These are phyloP conservation scores for Mycena floridula DNA, from an alignment of 768 basidiomycete species.

Conservation along the genomic window DNA sequence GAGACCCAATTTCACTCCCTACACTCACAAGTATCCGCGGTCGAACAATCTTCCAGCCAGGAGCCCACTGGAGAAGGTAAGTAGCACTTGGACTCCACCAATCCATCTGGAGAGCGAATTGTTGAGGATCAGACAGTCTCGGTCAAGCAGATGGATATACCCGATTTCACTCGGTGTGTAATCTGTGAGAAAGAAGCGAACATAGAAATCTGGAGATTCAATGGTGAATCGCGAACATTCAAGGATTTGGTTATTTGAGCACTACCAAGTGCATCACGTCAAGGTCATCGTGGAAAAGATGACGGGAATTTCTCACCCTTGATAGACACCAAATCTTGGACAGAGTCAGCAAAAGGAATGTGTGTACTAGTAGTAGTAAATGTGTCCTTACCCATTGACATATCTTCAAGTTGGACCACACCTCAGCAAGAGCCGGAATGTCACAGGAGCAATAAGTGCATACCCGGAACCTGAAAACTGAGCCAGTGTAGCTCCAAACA, in stretches of 20 bases:
- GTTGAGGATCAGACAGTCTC: neutral
- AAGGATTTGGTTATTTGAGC: neutral
- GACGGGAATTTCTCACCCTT: neutral
- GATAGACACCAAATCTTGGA: neutral
- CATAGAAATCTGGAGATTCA: slow-evolving; percentile 11
- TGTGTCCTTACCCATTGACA: neutral
- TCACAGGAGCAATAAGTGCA: neutral
- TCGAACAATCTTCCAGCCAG: slow-evolving; percentile 33
- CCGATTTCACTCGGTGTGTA: slow-evolving; percentile 14
- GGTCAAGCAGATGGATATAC: slow-evolving; percentile 6
- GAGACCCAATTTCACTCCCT: neutral
- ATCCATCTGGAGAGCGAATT: slow-evolving; percentile 10
- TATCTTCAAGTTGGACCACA: neutral
- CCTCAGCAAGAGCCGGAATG: neutral
- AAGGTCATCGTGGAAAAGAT: neutral
- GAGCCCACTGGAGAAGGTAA: slow-evolving; percentile 33
- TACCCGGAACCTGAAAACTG: neutral
- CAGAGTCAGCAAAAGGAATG: neutral
- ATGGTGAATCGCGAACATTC: neutral
- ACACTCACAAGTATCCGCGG: slow-evolving; percentile 32
- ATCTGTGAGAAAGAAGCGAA: slow-evolving; percentile 15
- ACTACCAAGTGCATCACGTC: no score
- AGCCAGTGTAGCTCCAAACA: no score
- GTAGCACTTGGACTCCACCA: slow-evolving; percentile 31
- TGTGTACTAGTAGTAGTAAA: neutral